Base-by-base conservation (phyloP, 192 early-diverging fungal genomes). In the Coemansia sp. region DNA sequence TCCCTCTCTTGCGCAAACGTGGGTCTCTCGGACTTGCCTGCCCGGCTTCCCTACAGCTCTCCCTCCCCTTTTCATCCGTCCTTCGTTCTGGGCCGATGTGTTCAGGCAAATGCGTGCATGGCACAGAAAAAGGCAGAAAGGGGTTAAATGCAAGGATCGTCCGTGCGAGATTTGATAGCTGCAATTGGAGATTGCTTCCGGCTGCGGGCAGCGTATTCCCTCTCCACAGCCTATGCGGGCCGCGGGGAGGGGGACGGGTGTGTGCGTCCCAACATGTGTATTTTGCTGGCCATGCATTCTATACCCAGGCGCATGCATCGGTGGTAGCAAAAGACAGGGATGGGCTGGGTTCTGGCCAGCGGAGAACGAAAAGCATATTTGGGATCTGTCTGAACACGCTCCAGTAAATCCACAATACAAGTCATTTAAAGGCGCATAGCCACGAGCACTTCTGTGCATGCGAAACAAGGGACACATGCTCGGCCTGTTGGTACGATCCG, bases 91-190 rank as follows among this genome's bases (percentile, higher is more conserved):
- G 9, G 23, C 8, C 49, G 20, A 52, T 52, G 49, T 52, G 49
- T 25, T 20, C 49, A 52, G 49, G 15, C 55, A 57, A 34, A 10
- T 2, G 8, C 49, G 23, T 52, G 49, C 49, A 25, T 48, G 17
- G 2, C 22, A 52, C 23, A 25, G 38, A 20, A 52, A 52, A 23
- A 9, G 20, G 55, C 17, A 19, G 55, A 57, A 36, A 34, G 34
- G 17, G 55, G 55, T 7, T 57, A 57, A 57, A 57, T 57, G 55
- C 55, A 36, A 57, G 55, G 55, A 57, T 57, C 55, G 55, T 9
- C 55, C 14, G 55, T 25, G 25, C 55, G 19, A 57, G 55, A 57
- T 57, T 54, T 54, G 25, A 54, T 14, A 54, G 25, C 52, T 54
- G 49, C 49, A 9, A 57, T 4, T 13, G 33, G 15, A 36, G 34